These are phyloP conservation scores for Metschnikowia noctiluminum DNA, from an alignment of 805 yeast species.

Conservation along the genomic window DNA sequence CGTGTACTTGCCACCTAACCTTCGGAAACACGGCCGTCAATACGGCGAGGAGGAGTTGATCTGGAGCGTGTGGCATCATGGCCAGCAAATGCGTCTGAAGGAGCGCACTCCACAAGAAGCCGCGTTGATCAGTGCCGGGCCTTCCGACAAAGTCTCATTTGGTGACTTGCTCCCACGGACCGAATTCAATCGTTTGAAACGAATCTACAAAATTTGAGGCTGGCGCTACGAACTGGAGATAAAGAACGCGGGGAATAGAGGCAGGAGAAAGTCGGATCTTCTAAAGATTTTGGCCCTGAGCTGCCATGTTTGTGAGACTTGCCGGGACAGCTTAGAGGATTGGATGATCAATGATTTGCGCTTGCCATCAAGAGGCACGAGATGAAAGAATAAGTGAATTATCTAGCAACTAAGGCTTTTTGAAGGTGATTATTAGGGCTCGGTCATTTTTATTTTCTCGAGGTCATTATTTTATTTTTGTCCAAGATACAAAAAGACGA, in stretches of 20 bases:
- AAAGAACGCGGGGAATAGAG: neutral
- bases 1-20: conserved; percentile 26
- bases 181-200: conserved; percentile 41
- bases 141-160: conserved; percentile 25
- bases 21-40: conserved; percentile 12
- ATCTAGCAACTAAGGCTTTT: too few species aligned
- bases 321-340: too few species aligned
- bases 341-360: too few species aligned
- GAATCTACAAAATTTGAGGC: conserved; percentile 31
- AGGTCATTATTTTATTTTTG: too few species aligned
- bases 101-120: conserved; percentile 53
- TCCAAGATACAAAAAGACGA: too few species aligned
- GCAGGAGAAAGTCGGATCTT: too few species aligned
- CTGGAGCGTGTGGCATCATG: conserved; percentile 49
- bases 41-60: conserved; percentile 68
- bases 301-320: too few species aligned
- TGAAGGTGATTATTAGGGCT: too few species aligned
- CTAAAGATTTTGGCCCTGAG: too few species aligned
- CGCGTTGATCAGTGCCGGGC: conserved; percentile 38
- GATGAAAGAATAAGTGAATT: too few species aligned
- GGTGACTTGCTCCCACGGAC: conserved; percentile 42
- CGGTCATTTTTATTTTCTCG: too few species aligned
- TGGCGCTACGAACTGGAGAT: neutral
- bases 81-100: conserved; percentile 49
- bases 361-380: too few species aligned